Conservation (phyloP, 495 filamentous ascomycete genomes). For the Neurospora sp. region DNA sequence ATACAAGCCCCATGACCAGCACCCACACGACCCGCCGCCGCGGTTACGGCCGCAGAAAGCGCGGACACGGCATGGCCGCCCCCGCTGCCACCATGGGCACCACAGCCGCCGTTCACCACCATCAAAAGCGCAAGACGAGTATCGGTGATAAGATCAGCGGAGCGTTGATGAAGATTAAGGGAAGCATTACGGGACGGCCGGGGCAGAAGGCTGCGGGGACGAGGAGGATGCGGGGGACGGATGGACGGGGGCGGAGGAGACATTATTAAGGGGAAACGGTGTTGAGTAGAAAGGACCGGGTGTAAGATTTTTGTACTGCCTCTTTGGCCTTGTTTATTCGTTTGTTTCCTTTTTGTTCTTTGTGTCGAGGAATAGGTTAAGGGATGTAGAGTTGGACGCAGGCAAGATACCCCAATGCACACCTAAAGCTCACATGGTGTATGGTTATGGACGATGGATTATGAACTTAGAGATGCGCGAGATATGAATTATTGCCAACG, state of each 20-base stretch:
- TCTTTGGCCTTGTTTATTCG: neutral
- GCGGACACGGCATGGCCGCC: slow-evolving; percentile 10
- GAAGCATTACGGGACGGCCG: slow-evolving; percentile 49
- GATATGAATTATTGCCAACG: too few relatives aligned
- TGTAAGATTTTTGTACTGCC: neutral
- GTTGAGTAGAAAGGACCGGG: neutral
- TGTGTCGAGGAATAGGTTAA: neutral
- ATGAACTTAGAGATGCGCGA: too few relatives aligned
- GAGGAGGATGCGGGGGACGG: slow-evolving; percentile 60
- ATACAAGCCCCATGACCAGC: neutral
- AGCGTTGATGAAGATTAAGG: slow-evolving; percentile 56
- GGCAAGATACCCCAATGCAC: neutral
- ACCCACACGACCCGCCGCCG: slow-evolving; percentile 5
- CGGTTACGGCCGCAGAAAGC: neutral
- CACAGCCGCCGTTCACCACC: slow-evolving; percentile 27
- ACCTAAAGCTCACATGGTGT: too few relatives aligned
- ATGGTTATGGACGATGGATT: too few relatives aligned
- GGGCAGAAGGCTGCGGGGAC: slow-evolving; percentile 64
- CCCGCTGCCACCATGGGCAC: neutral
- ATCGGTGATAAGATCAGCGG: slow-evolving; percentile 63
- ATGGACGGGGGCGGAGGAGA: slow-evolving; percentile 41
- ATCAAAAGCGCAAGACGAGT: slow-evolving; percentile 45
- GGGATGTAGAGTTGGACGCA: neutral
- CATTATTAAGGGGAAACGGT: neutral
- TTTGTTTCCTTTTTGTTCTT: neutral